Conservation (phyloP, 805 yeast species). For the Metahyphopichia silvanorum region DNA sequence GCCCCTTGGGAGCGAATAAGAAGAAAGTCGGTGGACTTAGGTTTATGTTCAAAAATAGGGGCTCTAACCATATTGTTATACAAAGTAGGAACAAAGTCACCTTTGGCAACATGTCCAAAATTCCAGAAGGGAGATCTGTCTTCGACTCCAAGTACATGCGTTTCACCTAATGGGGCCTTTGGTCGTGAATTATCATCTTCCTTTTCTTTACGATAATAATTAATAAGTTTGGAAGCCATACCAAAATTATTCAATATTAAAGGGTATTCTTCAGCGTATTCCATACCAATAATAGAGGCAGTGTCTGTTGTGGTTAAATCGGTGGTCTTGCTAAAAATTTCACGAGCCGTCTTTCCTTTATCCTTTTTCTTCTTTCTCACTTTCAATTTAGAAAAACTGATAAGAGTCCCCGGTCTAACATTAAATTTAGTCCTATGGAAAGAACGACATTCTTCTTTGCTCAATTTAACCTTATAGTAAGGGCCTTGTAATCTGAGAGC, state of each 20-base stretch:
- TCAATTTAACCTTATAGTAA: slow-evolving; percentile 74
- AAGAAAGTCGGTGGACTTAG: slow-evolving; percentile 74
- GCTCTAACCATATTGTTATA: slow-evolving; percentile 92
- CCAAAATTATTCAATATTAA: slow-evolving; percentile 82
- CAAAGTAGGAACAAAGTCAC: slow-evolving; percentile 88
- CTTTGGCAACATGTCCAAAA: slow-evolving; percentile 94
- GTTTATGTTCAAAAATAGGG: slow-evolving; percentile 87
- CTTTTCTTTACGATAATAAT: slow-evolving; percentile 81
- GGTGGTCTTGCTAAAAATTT: slow-evolving; percentile 63
- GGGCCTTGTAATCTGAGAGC: slow-evolving; percentile 88
- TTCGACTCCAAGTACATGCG: slow-evolving; percentile 92
- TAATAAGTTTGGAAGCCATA: slow-evolving; percentile 91
- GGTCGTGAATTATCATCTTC: slow-evolving; percentile 86
- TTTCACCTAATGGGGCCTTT: slow-evolving; percentile 85
- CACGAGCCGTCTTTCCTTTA: slow-evolving; percentile 75
- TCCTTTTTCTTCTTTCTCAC: slow-evolving; percentile 84
- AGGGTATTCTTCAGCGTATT: slow-evolving; percentile 89
- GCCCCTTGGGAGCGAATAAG: slow-evolving; percentile 77
- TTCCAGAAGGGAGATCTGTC: slow-evolving; percentile 98
- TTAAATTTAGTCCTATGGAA: slow-evolving; percentile 79
- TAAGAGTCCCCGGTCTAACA: slow-evolving; percentile 72
- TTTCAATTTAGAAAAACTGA: slow-evolving; percentile 74
- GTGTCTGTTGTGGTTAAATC: slow-evolving; percentile 86
- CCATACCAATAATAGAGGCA: slow-evolving; percentile 73
- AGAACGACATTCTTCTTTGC: slow-evolving; percentile 64